These are phyloP conservation scores for Eucalyptus sp. DNA, from an alignment of 345 rosid genomes.

Conservation along the genomic window DNA sequence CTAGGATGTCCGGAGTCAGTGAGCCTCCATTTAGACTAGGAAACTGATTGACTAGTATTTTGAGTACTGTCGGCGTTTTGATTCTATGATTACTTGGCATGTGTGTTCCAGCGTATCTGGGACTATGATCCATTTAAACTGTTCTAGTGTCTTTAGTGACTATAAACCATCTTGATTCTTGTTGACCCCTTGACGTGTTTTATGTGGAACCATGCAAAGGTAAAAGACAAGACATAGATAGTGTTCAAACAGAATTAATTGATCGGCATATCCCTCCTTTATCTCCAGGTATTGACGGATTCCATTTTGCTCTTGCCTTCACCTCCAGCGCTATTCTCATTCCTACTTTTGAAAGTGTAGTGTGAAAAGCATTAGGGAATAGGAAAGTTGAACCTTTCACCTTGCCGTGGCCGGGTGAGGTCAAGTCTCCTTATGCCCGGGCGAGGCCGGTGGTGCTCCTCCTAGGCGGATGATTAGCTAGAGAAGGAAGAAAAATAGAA, in stretches of 20 bases:
- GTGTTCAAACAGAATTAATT: background rate
- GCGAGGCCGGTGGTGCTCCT: too few species aligned
- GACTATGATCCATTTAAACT: background rate
- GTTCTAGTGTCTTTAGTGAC: background rate
- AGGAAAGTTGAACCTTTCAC: background rate
- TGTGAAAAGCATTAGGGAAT: background rate
- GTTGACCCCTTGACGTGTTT: background rate
- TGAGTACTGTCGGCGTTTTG: background rate
- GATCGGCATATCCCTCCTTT: background rate
- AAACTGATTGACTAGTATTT: background rate
- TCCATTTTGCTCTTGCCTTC: background rate
- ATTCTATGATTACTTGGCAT: background rate
- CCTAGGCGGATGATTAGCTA: fast-evolving
- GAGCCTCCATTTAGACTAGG: background rate
- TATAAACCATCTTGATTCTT: background rate
- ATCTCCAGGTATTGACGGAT: background rate
- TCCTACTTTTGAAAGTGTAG: background rate
- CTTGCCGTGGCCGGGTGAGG: too few species aligned
- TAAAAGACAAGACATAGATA: background rate
- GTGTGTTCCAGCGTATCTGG: background rate
- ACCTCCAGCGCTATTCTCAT: background rate
- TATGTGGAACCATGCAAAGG: background rate
- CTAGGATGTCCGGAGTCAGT: background rate
- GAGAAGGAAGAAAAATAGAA: too few species aligned
- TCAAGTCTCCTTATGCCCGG: too few species aligned